Base-by-base conservation (phyloP, 805 yeast species). In the Grigorovia yakushimaensis region DNA sequence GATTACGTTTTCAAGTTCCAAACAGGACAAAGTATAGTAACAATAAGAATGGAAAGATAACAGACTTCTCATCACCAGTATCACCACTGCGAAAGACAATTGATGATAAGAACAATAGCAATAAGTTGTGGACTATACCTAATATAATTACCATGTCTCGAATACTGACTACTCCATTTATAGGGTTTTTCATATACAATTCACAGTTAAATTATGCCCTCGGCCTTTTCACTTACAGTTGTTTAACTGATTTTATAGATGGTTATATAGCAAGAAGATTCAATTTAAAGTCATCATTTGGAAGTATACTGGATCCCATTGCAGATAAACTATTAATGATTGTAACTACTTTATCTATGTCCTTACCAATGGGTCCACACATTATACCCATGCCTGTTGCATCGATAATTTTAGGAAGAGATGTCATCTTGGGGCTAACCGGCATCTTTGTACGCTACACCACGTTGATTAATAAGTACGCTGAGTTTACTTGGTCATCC, bases 241-340 rank as follows among this genome's bases (percentile, higher is more conserved):
- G 97, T 53, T 62, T 88, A 4, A 91, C 98, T 0, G 99, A 93
- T 63, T 82, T 86, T 52, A 67, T 89, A 20, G 99, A 93, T 64
- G 99, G 99, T 0, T 85, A 67, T 58, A 78, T 94, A 52, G 99
- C 99, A 4, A 73, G 99, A 47, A 76, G 67, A 50, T 91, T 66
- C 70, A 80, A 87, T 47, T 70, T 84, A 74, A 76, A 79, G 57
- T 81, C 96, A 1, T 82, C 85, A 1, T 76, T 88, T 6, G 99
- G 99, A 0, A 82, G 96, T 0, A 81, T 93, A 15, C 70, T 94
- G 33, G 99, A 93, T 59, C 99, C 99, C 0, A 73, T 88, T 68
- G 99, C 98, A 0, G 99, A 93, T 62, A 93, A 93, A 62, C 71
- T 84, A 15, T 71, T 93, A 42, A 88, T 93, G 96, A 75, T 91